These are phyloP conservation scores for Drechslerella coelobrocha DNA, from an alignment of 2,329 filamentous ascomycete genomes.

Conservation along the genomic window DNA sequence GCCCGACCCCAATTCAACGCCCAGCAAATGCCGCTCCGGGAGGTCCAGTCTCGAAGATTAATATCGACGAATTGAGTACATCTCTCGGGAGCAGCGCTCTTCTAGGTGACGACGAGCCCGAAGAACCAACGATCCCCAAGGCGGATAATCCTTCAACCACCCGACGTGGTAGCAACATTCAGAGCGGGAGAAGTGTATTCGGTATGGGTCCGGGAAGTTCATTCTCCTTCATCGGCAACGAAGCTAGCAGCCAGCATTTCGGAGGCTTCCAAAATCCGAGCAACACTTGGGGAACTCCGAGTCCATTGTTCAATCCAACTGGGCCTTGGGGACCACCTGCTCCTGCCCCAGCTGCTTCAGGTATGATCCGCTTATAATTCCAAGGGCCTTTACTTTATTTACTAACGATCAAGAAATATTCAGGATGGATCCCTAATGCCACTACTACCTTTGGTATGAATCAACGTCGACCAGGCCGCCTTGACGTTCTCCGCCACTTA, in stretches of 20 bases:
- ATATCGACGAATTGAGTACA: slow-evolving; percentile 73
- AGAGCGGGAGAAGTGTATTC: slow-evolving; percentile 62
- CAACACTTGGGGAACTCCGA: slow-evolving; percentile 54
- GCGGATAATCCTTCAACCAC: slow-evolving; percentile 57
- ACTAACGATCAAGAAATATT: slow-evolving; percentile 48
- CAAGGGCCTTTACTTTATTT: slow-evolving; percentile 3
- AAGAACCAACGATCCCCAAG: slow-evolving; percentile 62
- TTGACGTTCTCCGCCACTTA: slow-evolving; percentile 22
- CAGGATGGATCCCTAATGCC: slow-evolving; percentile 54
- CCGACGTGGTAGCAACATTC: slow-evolving; percentile 64
- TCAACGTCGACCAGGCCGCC: slow-evolving; percentile 62
- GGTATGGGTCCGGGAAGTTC: slow-evolving; percentile 49
- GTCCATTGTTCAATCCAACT: slow-evolving; percentile 25
- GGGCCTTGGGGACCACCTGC: slow-evolving; percentile 52
- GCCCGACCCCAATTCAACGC: slow-evolving; percentile 85
- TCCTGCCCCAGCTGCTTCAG: slow-evolving; percentile 25
- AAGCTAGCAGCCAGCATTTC: slow-evolving; percentile 59
- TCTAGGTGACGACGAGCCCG: slow-evolving; percentile 76
- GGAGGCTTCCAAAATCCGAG: slow-evolving; percentile 60
- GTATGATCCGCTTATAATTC: slow-evolving; percentile 12
- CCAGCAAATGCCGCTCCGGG: slow-evolving; percentile 73
- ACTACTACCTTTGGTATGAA: slow-evolving; percentile 65
- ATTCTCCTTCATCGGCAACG: slow-evolving; percentile 56
- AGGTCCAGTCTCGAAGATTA: slow-evolving; percentile 56
- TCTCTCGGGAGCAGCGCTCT: slow-evolving; percentile 91